Base-by-base conservation (phyloP, 805 yeast genomes). In the Starmerella stigmatis region DNA sequence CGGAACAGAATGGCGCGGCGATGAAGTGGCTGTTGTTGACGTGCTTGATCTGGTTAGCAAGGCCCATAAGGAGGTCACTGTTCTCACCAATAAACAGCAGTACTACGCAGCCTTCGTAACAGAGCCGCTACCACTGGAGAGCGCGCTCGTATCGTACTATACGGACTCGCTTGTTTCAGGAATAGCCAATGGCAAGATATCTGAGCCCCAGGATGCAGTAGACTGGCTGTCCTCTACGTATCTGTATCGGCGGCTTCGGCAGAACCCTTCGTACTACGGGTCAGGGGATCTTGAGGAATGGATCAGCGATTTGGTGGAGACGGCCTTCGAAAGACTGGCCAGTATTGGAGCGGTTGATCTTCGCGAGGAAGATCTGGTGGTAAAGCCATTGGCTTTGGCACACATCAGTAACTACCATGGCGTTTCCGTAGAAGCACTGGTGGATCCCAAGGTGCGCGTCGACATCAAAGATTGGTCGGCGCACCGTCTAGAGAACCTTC, bases 231-330 rank as follows among this genome's bases (percentile, higher is more conserved):
- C 96, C 0, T 84, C 74, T 59, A 73, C 94, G 0, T 82, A 78
- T 54, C 82, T 88, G 57, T 92, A 85, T 63, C 70, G 94, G 51
- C 69, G 97, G 41, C 60, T 92, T 17, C 81, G 77, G 45, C 70
- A 74, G 28, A 92, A 92, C 60, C 96, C 98, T 3, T 77, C 92
- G 47, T 92, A 74, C 59, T 92, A 92, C 58, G 95, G 86, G n/a
- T 73, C 85, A 35, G 62, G 72, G 25, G 94, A 94, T 0, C 61
- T 89, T 6, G 85, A 94, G 1, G 88, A 81, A 44, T 85, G 71
- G 60, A 64, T 92, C 33, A 86, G 96, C 0, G 96, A 86, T 38
- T 59, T 86, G 11, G 81, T 89, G 11, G 97, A 92, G 58, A 66
- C 64, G 5, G 69, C 84, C 0, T 57, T 89, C 50, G 70, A 69